phyloP scores from a whole-genome alignment of 805 yeast genomes.

The Saccharomycopsis sp. region DNA sequence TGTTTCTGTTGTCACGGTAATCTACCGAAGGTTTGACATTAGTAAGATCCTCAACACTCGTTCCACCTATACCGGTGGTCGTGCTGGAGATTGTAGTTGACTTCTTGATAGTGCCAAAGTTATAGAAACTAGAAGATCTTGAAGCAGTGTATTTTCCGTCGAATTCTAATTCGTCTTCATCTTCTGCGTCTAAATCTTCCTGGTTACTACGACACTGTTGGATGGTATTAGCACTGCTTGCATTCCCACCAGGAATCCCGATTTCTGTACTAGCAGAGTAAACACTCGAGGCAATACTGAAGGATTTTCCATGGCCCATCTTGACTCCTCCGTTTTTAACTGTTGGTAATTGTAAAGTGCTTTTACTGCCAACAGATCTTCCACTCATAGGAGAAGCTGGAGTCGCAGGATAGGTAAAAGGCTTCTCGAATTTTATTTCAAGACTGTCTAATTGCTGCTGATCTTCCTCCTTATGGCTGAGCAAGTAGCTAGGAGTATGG shows the following conservation, averaged over 20 bases:
- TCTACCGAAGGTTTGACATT: not conserved
- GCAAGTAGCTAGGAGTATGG: conserved; percentile 15
- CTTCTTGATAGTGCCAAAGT: not conserved
- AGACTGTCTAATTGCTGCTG: not conserved
- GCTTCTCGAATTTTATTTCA: not conserved
- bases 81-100: not conserved
- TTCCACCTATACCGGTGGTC: too few species aligned
- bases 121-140: conserved; percentile 15
- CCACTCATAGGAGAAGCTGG: not conserved
- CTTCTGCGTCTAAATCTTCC: not conserved
- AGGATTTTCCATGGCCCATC: conserved; percentile 15
- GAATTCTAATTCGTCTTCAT: not conserved
- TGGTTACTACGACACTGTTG: not conserved
- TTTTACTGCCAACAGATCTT: conserved; percentile 3
- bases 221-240: not conserved
- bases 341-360: conserved; percentile 3
- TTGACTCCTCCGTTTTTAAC: conserved; percentile 4
- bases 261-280: conserved; percentile 11
- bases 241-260: not conserved
- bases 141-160: not conserved
- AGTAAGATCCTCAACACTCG: not conserved
- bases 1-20: conserved; percentile 14
- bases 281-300: conserved; percentile 16
- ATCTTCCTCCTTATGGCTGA: not conserved
- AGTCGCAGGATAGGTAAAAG: not conserved